Base-by-base conservation (phyloP, 345 rosid genomes). In the Citrus reticulata region DNA sequence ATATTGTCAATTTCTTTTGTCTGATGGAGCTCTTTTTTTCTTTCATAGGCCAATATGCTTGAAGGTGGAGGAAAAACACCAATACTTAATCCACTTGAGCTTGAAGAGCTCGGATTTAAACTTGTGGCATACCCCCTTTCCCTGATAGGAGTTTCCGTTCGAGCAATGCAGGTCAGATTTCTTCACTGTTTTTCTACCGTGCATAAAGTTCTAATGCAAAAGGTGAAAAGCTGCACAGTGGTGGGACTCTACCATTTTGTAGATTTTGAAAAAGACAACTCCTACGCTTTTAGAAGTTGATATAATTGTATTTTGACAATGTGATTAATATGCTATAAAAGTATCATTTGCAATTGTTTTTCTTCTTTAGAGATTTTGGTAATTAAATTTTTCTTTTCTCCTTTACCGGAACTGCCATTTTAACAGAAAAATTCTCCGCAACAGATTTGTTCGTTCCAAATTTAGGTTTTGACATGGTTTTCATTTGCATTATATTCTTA, bases 1-100 rank as follows among this genome's bases (percentile, higher is more conserved):
- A 22, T 11, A 29, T 74, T 32, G 29, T 67, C 25, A 30, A 54
- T 61, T 70, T 55, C 27, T 49, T 37, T 30, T n/a, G 72, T 72
- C 75, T 85, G 79, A 78, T 82, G 16, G 17, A 65, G 51, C 62
- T 32, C 57, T 80, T 78, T 20, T 61, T 35, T 71, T 55, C 39
- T 51, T 42, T 20, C 73, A 76, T 79, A 94, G 97, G 96, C 92
- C 83, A 91, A 89, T 84, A 89, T 92, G 95, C 94, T 91, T 77
- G 98, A 95, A 91, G 97, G 91, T 75, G 96, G 99, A 54, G 99
- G 99, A 16, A 95, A 92, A 81, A 77, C 88, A 34, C 96, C 97
- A 7, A 91, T 93, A 32, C 82, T 91, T 20, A 86, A 82, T 86
- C 95, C 95, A 5, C 80, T 90, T 70, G 97, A 95, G 81, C 91